Percentiles rank a stretch among this genome's conserved stretches.
Conservation (phyloP, 257 asterid species). For the Nicotiana otophora region DNA sequence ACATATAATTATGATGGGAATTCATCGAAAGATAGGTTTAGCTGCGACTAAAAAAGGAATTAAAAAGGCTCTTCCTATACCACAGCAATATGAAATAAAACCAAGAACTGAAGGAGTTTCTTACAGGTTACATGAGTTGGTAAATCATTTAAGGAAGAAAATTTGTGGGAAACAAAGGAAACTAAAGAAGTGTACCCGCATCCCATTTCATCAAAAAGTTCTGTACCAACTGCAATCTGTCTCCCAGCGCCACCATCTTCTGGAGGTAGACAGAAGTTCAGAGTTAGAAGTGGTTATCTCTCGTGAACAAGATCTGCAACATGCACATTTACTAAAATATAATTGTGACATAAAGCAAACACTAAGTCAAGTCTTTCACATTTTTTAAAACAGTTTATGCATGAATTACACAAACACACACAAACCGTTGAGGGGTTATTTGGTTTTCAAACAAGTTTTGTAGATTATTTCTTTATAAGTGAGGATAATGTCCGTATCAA, state of each 20-base stretch:
- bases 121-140: neutral
- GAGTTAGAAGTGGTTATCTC: neutral
- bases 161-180: conserved; percentile 17
- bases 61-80: neutral
- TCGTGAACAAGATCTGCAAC: neutral
- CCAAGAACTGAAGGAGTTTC: neutral
- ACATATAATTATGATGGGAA: neutral
- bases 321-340: neutral
- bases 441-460: neutral
- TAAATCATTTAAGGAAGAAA: neutral
- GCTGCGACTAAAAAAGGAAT: neutral
- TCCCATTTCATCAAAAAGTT: too few relatives aligned
- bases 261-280: conserved; percentile 16
- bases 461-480: neutral
- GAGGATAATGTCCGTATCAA: neutral
- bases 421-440: neutral
- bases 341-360: neutral
- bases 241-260: conserved; percentile 46
- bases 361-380: neutral
- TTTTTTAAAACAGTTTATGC: neutral
- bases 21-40: neutral
- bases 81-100: neutral
- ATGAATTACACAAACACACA: neutral
- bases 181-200: conserved; percentile 49
- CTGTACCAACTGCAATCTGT: conserved; percentile 78